Base-by-base conservation (phyloP, 2,329 filamentous ascomycete genomes). In the Penicillium capsulatum region DNA sequence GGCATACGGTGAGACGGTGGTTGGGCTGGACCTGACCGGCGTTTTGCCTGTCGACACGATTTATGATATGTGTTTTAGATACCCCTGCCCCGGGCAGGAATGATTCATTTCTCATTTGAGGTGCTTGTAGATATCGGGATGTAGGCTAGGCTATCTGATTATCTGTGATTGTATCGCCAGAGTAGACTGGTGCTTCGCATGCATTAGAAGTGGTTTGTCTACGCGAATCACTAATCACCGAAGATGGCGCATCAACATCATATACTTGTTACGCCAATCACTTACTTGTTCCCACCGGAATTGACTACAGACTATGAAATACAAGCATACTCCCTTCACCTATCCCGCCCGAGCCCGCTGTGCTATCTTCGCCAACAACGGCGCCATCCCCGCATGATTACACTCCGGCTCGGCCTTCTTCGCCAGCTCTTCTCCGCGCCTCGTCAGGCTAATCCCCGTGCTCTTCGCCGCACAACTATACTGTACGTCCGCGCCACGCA, bases 401-500 rank as follows among this genome's bases (percentile, higher is more conserved):
- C 55, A 58, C 30, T 51, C 43, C 13, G 51, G 40, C 31, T 38
- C 7, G 39, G 28, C 14, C 37, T 33, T 13, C 34, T 44, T 26
- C 19, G 31, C 27, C 34, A 17, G 16, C 31, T 30, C 15, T 35
- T 30, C 31, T 48, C 44, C 38, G 32, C 56, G 38, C 55, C 66
- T 71, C 7, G 51, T 44, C 22, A 64, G 53, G 34, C 61, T 57
- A 13, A 69, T 40, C 20, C 65, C 67, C 1, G 61, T 48, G 3
- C 58, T 57, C 1, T 66, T 62, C 19, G 54, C 55, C 22, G 61
- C 62, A 56, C 77, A 78, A 53, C 76, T 77, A 51, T 75, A 68
- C 58, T 78, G 68, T 17, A 71, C 66, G 31, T 76, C 66, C 7
- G 65, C 74, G 1, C 70, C 74, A n/a, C 75, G 65, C 17, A 80